These are phyloP conservation scores for Ganoderma lucidum DNA, from an alignment of 1,284 basidiomycete genomes.

Conservation along the genomic window DNA sequence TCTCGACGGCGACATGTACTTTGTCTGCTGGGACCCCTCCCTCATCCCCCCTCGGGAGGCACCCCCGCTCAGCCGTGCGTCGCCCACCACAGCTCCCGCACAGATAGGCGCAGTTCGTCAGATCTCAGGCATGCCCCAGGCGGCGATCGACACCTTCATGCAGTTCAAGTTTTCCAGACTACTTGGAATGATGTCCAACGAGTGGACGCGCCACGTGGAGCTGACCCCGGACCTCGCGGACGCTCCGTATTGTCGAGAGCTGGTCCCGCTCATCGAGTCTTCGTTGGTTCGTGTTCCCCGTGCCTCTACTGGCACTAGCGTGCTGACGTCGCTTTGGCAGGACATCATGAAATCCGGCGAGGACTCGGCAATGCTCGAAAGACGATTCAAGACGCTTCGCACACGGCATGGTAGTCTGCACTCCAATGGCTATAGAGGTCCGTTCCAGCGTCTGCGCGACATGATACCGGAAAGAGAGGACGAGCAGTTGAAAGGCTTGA, in stretches of 20 bases:
- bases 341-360: conserved; percentile 34
- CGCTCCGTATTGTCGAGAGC: conserved; percentile 10
- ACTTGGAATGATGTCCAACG: conserved; percentile 29
- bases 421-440: conserved; percentile 13
- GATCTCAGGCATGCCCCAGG: conserved; percentile 18
- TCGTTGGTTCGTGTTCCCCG: conserved; percentile 22
- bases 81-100: background rate
- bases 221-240: conserved; percentile 27
- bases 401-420: background rate
- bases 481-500: background rate
- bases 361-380: conserved; percentile 23
- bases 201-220: conserved; percentile 27
- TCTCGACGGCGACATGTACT: conserved; percentile 36
- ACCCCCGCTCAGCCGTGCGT: conserved; percentile 12
- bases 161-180: conserved; percentile 27
- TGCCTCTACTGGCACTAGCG: background rate
- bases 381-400: conserved; percentile 13
- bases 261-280: conserved; percentile 33
- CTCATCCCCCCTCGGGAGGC: conserved; percentile 21
- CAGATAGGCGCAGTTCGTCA: background rate
- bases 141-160: conserved; percentile 32
- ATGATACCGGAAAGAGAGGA: conserved; percentile 25
- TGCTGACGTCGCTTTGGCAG: conserved; percentile 12
- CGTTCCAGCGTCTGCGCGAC: conserved; percentile 28
- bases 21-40: conserved; percentile 32